Conservation (phyloP, 805 yeast species). For the Ogataea minuta region DNA sequence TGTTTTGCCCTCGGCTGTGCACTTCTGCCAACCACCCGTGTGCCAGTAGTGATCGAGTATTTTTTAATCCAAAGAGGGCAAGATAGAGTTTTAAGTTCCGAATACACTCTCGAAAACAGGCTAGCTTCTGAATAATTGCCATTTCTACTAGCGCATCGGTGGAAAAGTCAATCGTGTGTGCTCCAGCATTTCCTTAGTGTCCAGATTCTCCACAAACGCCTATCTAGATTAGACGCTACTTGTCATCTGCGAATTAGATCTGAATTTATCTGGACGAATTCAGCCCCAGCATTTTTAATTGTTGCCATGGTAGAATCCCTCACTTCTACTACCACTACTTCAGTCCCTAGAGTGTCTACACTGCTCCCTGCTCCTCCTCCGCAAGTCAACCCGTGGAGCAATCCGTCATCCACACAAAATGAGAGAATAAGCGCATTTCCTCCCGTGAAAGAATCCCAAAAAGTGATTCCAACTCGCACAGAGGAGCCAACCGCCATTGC, state of each 20-base stretch:
- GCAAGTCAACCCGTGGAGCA: constrained; percentile 27
- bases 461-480: neutral
- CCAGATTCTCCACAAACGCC: neutral
- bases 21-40: constrained; percentile 11
- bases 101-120: neutral
- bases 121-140: neutral
- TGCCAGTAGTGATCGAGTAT: constrained; percentile 11
- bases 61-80: constrained; percentile 10
- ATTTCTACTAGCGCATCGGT: neutral
- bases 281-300: constrained; percentile 1
- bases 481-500: constrained; percentile 1
- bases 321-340: neutral
- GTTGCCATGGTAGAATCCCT: constrained; percentile 5
- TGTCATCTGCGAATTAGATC: constrained; percentile 6
- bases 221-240: constrained; percentile 8
- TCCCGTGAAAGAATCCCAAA: neutral
- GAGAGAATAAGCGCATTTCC: neutral
- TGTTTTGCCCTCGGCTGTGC: constrained; percentile 4
- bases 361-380: constrained; percentile 34
- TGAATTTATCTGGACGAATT: constrained; percentile 1
- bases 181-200: neutral
- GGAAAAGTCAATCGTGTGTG: neutral
- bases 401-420: constrained; percentile 1
- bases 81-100: constrained; percentile 11
- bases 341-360: constrained; percentile 13